A percentile compares a stretch with the other conserved stretches of the same genome.
These are phyloP conservation scores for Otatea glauca DNA, from an alignment of 176 grass and related monocot species.

Conservation along the genomic window DNA sequence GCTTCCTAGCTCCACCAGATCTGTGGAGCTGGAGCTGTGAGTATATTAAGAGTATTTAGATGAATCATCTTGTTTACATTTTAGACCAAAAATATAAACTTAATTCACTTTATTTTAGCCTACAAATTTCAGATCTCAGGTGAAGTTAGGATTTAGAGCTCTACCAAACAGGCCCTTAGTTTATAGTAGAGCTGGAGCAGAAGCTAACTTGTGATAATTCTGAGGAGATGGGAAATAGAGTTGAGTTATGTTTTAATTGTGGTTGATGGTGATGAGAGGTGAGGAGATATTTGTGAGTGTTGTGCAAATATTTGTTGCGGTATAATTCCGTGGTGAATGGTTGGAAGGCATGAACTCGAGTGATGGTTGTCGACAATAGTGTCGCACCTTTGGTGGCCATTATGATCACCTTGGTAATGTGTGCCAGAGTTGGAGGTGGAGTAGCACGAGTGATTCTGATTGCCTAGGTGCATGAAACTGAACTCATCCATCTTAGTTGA, in stretches of 20 bases:
- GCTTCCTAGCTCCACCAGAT: too few relatives aligned
- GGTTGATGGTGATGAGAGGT: neutral
- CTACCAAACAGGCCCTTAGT: too few relatives aligned
- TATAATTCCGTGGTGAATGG: neutral
- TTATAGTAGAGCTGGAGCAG: conserved; percentile 1
- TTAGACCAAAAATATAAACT: too few relatives aligned
- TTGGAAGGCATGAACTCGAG: neutral
- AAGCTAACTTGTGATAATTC: neutral
- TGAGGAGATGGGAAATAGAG: neutral
- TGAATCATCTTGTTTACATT: too few relatives aligned
- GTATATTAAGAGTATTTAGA: too few relatives aligned
- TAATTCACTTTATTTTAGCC: too few relatives aligned
- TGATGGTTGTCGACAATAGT: neutral
- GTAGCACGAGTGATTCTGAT: neutral
- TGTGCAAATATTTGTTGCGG: neutral
- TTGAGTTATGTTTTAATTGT: conserved; percentile 11
- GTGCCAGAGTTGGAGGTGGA: neutral
- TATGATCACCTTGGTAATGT: conserved; percentile 22
- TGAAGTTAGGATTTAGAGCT: too few relatives aligned
- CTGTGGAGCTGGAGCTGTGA: too few relatives aligned
- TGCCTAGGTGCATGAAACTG: conserved; percentile 13
- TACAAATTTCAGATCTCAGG: too few relatives aligned
- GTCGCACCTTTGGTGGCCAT: conserved; percentile 16
- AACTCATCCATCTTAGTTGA: conserved; percentile 18
- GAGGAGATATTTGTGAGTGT: neutral